A percentile compares a stretch with the other conserved stretches of the same genome.
Conservation (phyloP, 257 asterid species). For the Salvia hispanica region DNA sequence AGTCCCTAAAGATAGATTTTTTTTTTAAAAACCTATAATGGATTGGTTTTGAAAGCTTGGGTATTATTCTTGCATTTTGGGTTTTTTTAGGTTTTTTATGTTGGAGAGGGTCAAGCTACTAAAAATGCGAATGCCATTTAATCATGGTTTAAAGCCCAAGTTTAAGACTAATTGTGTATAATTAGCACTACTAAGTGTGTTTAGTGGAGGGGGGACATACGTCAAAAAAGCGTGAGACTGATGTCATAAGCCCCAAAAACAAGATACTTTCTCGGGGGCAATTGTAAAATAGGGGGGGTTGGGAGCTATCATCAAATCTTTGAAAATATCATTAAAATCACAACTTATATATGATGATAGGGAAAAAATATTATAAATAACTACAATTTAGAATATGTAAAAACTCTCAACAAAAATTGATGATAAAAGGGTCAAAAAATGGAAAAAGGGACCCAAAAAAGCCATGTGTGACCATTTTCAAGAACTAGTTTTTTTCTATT, state of each 20-base stretch:
- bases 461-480: constrained; percentile 76
- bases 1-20: too few relatives aligned
- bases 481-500: constrained; percentile 42
- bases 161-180: constrained; percentile 21
- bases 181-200: constrained; percentile 22
- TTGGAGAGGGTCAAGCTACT: too few relatives aligned
- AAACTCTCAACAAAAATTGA: too few relatives aligned
- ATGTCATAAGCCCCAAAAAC: constrained; percentile 62
- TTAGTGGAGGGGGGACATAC: constrained; percentile 38
- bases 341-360: constrained; percentile 2
- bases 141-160: constrained; percentile 38
- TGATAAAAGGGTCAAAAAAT: constrained; percentile 22
- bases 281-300: constrained; percentile 47
- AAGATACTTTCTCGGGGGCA: constrained; percentile 36
- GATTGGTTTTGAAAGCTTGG: too few relatives aligned
- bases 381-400: too few relatives aligned
- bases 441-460: constrained; percentile 55
- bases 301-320: constrained; percentile 62
- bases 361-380: neutral
- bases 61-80: too few relatives aligned
- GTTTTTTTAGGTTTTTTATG: too few relatives aligned
- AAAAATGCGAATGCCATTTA: constrained; percentile 30
- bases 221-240: constrained; percentile 74
- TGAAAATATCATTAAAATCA: constrained; percentile 33
- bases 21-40: too few relatives aligned